These are phyloP conservation scores for Pythium angustatum DNA, from an alignment of 352 stramenopile species.

Conservation along the genomic window DNA sequence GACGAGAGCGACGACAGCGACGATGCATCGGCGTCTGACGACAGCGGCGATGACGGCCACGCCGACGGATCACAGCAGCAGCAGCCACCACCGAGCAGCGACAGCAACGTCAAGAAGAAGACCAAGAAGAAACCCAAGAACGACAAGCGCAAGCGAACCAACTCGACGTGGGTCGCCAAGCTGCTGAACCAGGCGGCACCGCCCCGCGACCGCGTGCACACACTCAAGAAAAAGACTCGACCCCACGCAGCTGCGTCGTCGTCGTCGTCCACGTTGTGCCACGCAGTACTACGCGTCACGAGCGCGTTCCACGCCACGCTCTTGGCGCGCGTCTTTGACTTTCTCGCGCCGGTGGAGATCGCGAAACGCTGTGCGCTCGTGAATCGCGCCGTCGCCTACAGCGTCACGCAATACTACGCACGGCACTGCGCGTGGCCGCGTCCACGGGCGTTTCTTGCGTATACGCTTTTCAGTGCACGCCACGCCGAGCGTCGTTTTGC, in stretches of 20 bases:
- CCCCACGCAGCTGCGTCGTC: not conserved
- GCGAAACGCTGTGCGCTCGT: constrained; percentile 34
- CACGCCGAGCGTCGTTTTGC: no score
- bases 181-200: constrained; percentile 41
- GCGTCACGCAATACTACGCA: constrained; percentile 43
- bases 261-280: not conserved
- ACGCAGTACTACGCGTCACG: constrained; percentile 16
- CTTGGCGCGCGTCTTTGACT: constrained; percentile 40
- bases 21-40: not conserved
- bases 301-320: constrained; percentile 25
- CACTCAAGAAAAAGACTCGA: constrained; percentile 30
- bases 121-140: constrained; percentile 4
- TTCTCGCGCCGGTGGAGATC: constrained; percentile 37
- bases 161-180: constrained; percentile 43
- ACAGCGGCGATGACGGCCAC: not conserved
- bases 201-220: constrained; percentile 35
- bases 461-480: constrained; percentile 20
- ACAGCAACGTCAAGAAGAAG: constrained; percentile 7
- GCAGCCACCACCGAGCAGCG: no score
- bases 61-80: no score
- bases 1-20: constrained; percentile 12
- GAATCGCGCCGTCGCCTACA: constrained; percentile 35
- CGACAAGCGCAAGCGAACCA: not conserved
- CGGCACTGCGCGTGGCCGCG: constrained; percentile 41
- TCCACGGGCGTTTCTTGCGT: constrained; percentile 36